These are phyloP conservation scores for Microdochium nivale DNA, from an alignment of 2,329 filamentous ascomycete species.

Conservation along the genomic window DNA sequence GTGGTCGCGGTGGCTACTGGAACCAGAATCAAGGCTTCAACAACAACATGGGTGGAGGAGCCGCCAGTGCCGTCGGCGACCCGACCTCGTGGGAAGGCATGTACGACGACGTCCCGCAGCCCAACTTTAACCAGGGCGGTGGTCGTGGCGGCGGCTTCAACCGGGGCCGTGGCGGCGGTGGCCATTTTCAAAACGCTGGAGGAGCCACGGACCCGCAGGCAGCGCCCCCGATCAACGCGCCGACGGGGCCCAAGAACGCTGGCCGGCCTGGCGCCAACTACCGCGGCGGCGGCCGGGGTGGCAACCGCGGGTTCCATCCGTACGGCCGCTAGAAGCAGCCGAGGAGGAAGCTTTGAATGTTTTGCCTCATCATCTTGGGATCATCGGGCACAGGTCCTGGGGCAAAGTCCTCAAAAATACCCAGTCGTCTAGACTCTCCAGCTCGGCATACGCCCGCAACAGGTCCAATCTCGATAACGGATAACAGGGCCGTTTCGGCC, in stretches of 20 bases:
- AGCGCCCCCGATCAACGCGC: conserved; percentile 69
- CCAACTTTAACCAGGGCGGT: conserved; percentile 48
- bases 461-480: too few species aligned
- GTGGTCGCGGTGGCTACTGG: conserved; percentile 15
- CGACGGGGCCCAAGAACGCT: conserved; percentile 93
- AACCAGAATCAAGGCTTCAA: conserved; percentile 28
- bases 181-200: conserved; percentile 26
- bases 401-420: too few species aligned
- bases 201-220: conserved; percentile 43
- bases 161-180: conserved; percentile 23
- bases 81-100: conserved; percentile 95
- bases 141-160: conserved; percentile 31
- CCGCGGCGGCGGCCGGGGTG: conserved; percentile 75
- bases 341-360: not conserved
- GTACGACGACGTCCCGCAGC: conserved; percentile 93
- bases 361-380: too few species aligned
- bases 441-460: too few species aligned
- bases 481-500: too few species aligned
- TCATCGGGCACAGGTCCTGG: not conserved
- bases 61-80: conserved; percentile 42
- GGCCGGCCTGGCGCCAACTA: conserved; percentile 89
- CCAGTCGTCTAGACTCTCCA: too few species aligned
- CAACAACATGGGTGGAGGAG: conserved; percentile 21
- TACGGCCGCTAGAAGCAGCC: conserved; percentile 37
- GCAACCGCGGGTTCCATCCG: conserved; percentile 69